Base-by-base conservation (phyloP, 2,329 filamentous ascomycete genomes). In the Monascus ruber region DNA sequence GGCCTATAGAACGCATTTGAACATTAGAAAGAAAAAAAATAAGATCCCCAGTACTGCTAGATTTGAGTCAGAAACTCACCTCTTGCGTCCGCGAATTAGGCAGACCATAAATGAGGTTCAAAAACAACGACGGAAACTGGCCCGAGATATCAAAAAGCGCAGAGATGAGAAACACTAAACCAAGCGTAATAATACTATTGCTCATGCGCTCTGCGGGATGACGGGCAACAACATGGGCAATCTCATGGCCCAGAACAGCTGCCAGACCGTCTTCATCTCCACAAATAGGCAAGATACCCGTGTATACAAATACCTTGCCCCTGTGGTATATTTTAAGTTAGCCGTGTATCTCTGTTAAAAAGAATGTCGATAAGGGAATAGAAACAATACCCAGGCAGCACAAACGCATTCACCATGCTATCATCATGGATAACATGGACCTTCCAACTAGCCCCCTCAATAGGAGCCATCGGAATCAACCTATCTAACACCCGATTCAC, bases 241-340 rank as follows among this genome's bases (percentile, higher is more conserved):
- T 79, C 50, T 81, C 77, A 51, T 81, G 77, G 0, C 73, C 74
- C 11, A 81, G 53, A 0, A 80, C 74, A 1, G 76, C 73, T 5
- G 77, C 77, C 10, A 80, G 58, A 0, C 74, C 74, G 47, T 77
- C 69, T 29, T 79, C 74, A 33, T 69, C 66, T 34, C 61, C 43
- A 44, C 73, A 77, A 24, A 79, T 57, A 3, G 73, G 71, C 9
- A 80, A 49, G 6, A 80, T 77, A 2, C 77, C 77, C 2, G 73
- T 73, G 48, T 77, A 79, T 1, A 81, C 76, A 47, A 81, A 80
- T 1, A 80, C 76, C 47, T 79, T 79, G 5, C 76, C 76, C 4
- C 69, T 68, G 38, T 35, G 37, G 7, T 36, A 24, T 8, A 39
- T 24, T 24, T 7, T 36, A 11, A 32, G 26, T 47, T 5, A 47